Base-by-base conservation (phyloP, 2,329 filamentous ascomycete genomes). In the Claviceps arundinis region DNA sequence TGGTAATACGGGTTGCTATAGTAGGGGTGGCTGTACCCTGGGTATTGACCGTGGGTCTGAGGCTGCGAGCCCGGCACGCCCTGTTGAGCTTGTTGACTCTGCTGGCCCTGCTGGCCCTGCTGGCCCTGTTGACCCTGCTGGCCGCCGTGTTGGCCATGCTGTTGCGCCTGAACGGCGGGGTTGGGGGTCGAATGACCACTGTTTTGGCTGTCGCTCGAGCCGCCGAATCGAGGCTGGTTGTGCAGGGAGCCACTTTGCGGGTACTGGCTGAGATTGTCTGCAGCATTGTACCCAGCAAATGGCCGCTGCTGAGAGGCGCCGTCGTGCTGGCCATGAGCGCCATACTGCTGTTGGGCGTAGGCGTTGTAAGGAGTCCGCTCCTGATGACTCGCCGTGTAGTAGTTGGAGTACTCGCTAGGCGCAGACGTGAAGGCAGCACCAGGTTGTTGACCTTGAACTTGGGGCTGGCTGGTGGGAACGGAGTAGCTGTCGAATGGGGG, bases 141-240 rank as follows among this genome's bases (percentile, higher is more conserved):
- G 41, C 81, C 75, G 55, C 73, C 71, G 17, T 45, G 44, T 57
- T 67, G 64, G 37, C 71, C 70, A 51, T 66, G 54, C 56, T 71
- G 68, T 60, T 78, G 77, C 47, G 70, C 71, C 62, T 79, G 77
- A 11, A 71, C 70, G 42, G 84, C 76, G 30, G 90, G 89, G 71
- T 94, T 93, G 38, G 91, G 90, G 2, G 90, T 96, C 61, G 85
- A 91, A 67, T 93, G 85, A 45, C 89, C 91, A 65, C 89, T 95
- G 72, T 85, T 89, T 62, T 89, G 87, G 56, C 80, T 78, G 52
- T 95, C 89, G 55, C 76, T 70, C 34, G 74, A 73, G 57, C 71
- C 73, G 34, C 76, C 75, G 45, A 82, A 84, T 50, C 81, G 77
- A 4, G 80, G 77, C 57, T 76, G 77, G 65, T 70, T 82, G 56